Base-by-base conservation (phyloP, 2,329 filamentous ascomycete genomes). In the Periconia macrospinosa region DNA sequence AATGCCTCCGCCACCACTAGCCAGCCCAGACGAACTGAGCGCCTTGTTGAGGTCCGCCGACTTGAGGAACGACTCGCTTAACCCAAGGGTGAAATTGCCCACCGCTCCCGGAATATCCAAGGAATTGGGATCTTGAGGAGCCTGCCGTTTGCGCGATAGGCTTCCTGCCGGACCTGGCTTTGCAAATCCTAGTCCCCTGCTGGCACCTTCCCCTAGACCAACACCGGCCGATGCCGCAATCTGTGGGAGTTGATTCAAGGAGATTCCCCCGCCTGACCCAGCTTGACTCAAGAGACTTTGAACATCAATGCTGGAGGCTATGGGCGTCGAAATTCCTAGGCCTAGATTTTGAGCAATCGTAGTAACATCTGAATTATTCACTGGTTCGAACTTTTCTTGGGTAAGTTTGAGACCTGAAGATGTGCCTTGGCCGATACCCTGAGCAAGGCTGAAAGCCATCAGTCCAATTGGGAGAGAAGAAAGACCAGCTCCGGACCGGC, bases 121-220 rank as follows among this genome's bases (percentile, higher is more conserved):
- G 17, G 54, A 52, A 2, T 55, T 43, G 0, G 56, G 45, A 33
- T 62, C 50, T 1, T 33, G 41, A 8, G 42, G 6, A 2, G 45
- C 33, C 49, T 68, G 61, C 35, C 60, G 53, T 45, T 57, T 65
- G 11, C 13, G 23, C 0, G 50, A 20, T 6, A 33, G 20, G 37
- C 43, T 2, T 30, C 46, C 50, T 3, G 15, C 42, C 3, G 53
- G 47, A 13, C 17, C 43, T 6, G 41, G 23, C 27, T 52, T 55
- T 41, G 35, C 35, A 8, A 70, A 41, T 6, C 64, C 61, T 0
- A 70, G 53, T 3, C 64, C 67, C 7, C 55, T 59, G 20, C 52
- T 67, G 13, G 60, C 63, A 19, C 67, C 67, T 23, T 68, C 56
- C n/a, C 67, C 67, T 13, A 69, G 51, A 17, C 67, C 67, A 10